Percentiles rank a stretch among this genome's conserved stretches.
Conservation (phyloP, 345 rosid species). For the Jatropha curcas region DNA sequence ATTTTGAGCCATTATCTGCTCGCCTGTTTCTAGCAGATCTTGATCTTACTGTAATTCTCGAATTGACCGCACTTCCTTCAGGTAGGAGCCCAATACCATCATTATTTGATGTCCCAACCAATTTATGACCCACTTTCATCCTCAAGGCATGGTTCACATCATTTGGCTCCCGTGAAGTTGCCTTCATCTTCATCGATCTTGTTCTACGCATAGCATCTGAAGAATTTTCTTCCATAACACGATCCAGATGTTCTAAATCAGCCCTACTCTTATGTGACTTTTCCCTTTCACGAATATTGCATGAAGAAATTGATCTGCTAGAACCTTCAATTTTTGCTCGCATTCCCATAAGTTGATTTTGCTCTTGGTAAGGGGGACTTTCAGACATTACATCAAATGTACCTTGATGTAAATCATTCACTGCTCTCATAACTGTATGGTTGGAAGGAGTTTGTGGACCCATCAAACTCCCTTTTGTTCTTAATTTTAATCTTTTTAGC, state of each 20-base stretch:
- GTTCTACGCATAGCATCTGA: conserved; percentile 56
- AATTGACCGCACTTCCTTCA: conserved; percentile 18
- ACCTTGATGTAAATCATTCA: conserved; percentile 32
- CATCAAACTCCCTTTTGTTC: conserved; percentile 39
- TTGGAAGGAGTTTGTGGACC: conserved; percentile 39
- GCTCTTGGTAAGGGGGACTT: conserved; percentile 29
- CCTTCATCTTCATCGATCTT: conserved; percentile 67
- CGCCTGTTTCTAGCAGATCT: conserved; percentile 27
- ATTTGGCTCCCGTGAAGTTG: conserved; percentile 42
- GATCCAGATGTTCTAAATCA: conserved; percentile 30
- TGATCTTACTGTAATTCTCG: conserved; percentile 10
- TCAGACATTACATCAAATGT: conserved; percentile 30
- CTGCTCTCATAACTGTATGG: conserved; percentile 34
- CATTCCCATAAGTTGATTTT: conserved; percentile 19
- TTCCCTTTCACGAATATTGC: conserved; percentile 18
- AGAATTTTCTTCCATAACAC: conserved; percentile 28
- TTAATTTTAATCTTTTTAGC: conserved; percentile 55
- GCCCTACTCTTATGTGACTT: conserved; percentile 12
- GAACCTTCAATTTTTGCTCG: conserved; percentile 29
- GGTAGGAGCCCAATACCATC: conserved; percentile 9
- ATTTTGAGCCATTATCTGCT: conserved; percentile 2
- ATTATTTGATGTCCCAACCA: conserved; percentile 41
- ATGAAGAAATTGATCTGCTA: conserved; percentile 29
- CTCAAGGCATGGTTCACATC: conserved; percentile 31
- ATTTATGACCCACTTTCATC: conserved; percentile 39